A percentile compares a stretch with the other conserved stretches of the same genome.
Conservation (phyloP, 2,329 filamentous ascomycete species). For the Pleurostoma richardsiae region DNA sequence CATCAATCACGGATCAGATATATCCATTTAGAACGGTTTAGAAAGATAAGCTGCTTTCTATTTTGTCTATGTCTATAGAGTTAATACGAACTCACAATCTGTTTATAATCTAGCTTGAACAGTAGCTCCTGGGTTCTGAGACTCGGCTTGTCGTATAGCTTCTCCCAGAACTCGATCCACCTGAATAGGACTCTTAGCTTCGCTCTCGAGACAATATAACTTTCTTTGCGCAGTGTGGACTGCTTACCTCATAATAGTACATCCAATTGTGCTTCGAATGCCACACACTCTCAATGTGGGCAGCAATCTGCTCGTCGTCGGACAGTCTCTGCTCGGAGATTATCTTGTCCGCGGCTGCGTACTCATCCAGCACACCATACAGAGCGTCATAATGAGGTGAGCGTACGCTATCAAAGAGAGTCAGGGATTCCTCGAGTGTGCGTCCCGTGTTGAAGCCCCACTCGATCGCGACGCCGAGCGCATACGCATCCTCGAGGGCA, state of each 20-base stretch:
- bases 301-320: neutral
- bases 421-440: neutral
- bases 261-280: neutral
- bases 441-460: neutral
- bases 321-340: too few species aligned
- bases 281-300: neutral
- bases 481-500: conserved; percentile 22
- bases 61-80: too few species aligned
- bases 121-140: too few species aligned
- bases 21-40: too few species aligned
- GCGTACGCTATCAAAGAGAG: neutral
- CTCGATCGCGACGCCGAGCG: neutral
- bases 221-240: neutral
- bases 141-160: neutral
- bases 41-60: too few species aligned
- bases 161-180: neutral
- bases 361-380: neutral
- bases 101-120: too few species aligned
- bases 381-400: neutral
- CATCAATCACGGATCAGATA: too few species aligned
- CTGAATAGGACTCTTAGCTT: neutral
- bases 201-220: neutral
- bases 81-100: too few species aligned
- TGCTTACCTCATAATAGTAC: neutral
- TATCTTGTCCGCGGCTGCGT: neutral